Conservation (phyloP, 371 early-diverging fungal species). For the Mortierella sp. region DNA sequence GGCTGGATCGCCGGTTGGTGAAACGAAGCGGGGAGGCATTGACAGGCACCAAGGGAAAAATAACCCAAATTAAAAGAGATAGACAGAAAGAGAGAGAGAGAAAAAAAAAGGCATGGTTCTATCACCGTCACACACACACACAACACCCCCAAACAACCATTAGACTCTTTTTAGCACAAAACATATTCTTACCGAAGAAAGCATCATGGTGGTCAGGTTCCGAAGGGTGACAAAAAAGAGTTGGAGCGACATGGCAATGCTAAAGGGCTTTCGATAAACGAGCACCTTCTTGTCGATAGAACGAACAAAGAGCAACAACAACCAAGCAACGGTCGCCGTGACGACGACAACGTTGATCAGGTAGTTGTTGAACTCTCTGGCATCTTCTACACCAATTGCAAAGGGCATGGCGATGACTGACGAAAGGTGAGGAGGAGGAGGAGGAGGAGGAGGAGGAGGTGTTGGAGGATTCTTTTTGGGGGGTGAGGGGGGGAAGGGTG, state of each 20-base stretch:
- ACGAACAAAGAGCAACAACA: constrained; percentile 26
- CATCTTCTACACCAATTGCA: constrained; percentile 17
- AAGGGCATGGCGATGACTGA: constrained; percentile 30
- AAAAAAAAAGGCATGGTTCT: no score
- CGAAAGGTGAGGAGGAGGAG: background rate
- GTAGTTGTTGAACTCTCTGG: constrained; percentile 37
- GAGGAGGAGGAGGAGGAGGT: background rate
- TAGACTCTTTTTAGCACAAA: no score
- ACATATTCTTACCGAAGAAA: constrained; percentile 50
- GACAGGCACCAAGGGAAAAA: background rate
- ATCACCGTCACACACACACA: background rate
- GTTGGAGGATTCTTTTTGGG: background rate
- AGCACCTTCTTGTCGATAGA: constrained; percentile 33
- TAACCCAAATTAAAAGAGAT: background rate
- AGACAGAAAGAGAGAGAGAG: background rate
- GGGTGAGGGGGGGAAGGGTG: background rate
- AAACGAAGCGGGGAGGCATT: background rate
- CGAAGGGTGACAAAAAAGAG: constrained; percentile 41
- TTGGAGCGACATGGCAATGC: constrained; percentile 41
- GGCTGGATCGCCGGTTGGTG: no score
- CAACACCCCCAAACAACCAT: no score
- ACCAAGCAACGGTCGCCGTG: constrained; percentile 34
- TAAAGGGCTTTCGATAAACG: constrained; percentile 38
- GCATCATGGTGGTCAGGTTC: constrained; percentile 38
- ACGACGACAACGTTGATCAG: constrained; percentile 36